A percentile compares a stretch with the other conserved stretches of the same genome.
phyloP scores from a whole-genome alignment of 148 eudicot genomes.

The Cornus florida region DNA sequence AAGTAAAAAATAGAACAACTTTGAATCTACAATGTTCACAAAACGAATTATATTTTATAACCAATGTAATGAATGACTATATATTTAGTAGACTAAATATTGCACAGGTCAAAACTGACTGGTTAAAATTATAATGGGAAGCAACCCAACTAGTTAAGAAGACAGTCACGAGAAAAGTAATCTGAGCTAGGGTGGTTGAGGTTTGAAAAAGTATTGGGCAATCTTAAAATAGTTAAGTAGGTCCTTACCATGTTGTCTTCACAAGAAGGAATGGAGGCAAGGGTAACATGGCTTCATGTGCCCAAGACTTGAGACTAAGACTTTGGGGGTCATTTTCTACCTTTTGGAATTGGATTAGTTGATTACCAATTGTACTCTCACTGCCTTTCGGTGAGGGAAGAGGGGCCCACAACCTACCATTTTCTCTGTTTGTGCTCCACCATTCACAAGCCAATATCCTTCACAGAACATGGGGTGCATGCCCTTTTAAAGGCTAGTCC shows the following conservation, averaged over 20 bases:
- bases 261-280: slow-evolving; percentile 9
- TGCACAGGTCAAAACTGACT: too few species aligned
- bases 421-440: slow-evolving; percentile 13
- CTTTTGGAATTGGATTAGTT: neutral
- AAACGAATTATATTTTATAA: too few species aligned
- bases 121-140: too few species aligned
- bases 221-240: neutral
- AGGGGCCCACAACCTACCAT: slow-evolving; percentile 11
- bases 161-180: too few species aligned
- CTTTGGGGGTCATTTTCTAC: neutral
- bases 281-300: slow-evolving; percentile 39
- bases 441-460: slow-evolving; percentile 19
- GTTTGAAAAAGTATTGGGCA: neutral
- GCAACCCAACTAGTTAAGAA: too few species aligned
- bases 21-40: too few species aligned
- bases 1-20: too few species aligned
- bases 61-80: too few species aligned
- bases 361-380: slow-evolving; percentile 5
- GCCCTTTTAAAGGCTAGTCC: slow-evolving; percentile 3
- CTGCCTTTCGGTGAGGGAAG: slow-evolving; percentile 9
- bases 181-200: too few species aligned
- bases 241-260: slow-evolving; percentile 7
- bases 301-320: neutral
- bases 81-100: too few species aligned
- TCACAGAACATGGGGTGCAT: slow-evolving; percentile 43